Base-by-base conservation (phyloP, 805 yeast species). In the Yarrowia alimentaria region DNA sequence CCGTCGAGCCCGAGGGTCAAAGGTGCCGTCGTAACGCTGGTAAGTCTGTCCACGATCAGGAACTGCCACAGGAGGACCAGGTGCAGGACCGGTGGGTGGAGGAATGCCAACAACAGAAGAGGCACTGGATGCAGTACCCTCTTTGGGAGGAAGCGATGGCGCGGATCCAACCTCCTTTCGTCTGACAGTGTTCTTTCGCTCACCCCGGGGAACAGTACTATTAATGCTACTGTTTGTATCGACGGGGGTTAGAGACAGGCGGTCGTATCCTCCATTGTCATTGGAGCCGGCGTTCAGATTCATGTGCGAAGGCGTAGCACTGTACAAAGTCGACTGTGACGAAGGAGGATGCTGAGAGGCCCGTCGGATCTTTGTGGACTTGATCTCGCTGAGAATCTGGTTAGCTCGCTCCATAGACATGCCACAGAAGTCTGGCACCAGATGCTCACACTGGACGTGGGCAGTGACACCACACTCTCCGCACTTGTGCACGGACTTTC, bases 361-460 rank as follows among this genome's bases (percentile, higher is more conserved):
- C 56, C 64, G 64, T 16, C 65, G 57, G 30, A 62, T 74, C 59
- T 78, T 77, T 2, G 97, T 81, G 32, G 83, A 78, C 63, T 84
- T 83, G 62, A 91, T 89, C 8, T 96, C 87, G 52, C 77, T 78
- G 53, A 93, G 69, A 56, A 93, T 88, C 66, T 84, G 85, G 62
- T 88, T 89, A 3, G 97, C 98, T 77, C 85, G 86, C 62, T 88
- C 96, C 90, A 93, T 88, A 2, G 96, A 78, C 95, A 93, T 91
- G 53, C 99, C 99, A 73, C 99, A 93, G 66, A 93, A 87, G 65
- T 93, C 98, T 1, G 99, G 99, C 17, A 93, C 98, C 60, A 90
- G 73, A 62, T 89, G 96, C 10, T 91, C 83, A 71, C 99, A 93
- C 35, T 81, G 80, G 3, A 93, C 78, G 64, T 93, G 99, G 61